A percentile compares a stretch with the other conserved stretches of the same genome.
Evolutionary conservation across 2,329 filamentous ascomycete genomes (phyloP).

Genomic region (Colletotrichum spaethianum): DNA sequence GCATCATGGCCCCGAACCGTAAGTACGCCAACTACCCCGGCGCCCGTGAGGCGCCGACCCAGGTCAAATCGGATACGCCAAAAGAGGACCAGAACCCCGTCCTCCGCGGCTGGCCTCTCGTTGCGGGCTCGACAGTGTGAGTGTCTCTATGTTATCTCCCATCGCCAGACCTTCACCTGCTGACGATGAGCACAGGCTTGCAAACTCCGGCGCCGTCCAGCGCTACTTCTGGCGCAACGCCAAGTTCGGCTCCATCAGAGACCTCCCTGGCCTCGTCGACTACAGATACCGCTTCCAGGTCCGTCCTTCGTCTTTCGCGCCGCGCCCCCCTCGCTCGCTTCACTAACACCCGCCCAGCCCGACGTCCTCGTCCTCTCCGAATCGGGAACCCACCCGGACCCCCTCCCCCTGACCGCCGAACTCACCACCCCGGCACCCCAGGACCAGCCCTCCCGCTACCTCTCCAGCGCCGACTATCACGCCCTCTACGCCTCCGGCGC

Average conservation of each 20-base stretch:
- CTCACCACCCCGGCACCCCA: conserved; percentile 58
- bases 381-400: conserved; percentile 46
- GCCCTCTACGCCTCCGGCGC: conserved; percentile 78
- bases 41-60: conserved; percentile 29
- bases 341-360: conserved; percentile 57
- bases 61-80: conserved; percentile 11
- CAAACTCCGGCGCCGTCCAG: conserved; percentile 73
- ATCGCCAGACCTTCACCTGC: neutral
- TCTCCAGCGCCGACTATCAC: conserved; percentile 83
- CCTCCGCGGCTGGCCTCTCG: conserved; percentile 75
- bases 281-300: conserved; percentile 66
- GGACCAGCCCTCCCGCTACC: conserved; percentile 67
- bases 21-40: conserved; percentile 42
- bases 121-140: conserved; percentile 74
- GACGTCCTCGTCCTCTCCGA: conserved; percentile 66
- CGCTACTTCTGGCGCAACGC: conserved; percentile 80
- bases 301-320: no score
- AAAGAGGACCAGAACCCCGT: conserved; percentile 75
- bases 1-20: conserved; percentile 39
- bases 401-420: conserved; percentile 49
- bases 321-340: no score
- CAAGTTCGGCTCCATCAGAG: conserved; percentile 63
- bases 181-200: conserved; percentile 61
- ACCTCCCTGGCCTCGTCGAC: conserved; percentile 60
- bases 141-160: conserved; percentile 44